A percentile compares a stretch with the other conserved stretches of the same genome.
These are phyloP conservation scores for Nakazawaea populi DNA, from an alignment of 805 yeast genomes.

Conservation along the genomic window DNA sequence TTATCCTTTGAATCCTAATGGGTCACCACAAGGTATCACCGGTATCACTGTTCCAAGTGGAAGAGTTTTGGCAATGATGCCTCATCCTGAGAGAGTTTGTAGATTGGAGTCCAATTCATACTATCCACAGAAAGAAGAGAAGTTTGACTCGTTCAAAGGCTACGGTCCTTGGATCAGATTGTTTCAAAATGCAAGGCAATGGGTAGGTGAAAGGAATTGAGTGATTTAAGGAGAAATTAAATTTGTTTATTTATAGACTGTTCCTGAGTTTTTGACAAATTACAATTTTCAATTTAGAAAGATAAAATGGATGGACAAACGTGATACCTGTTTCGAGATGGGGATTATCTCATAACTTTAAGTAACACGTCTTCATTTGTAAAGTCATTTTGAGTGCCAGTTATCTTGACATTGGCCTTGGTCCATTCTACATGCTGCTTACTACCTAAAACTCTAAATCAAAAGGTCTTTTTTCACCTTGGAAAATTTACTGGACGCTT, in stretches of 20 bases:
- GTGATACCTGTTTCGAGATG: too few species aligned
- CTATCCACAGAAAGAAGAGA: conserved; percentile 60
- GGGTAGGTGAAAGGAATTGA: conserved; percentile 51
- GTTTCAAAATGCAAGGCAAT: conserved; percentile 87
- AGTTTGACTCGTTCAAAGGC: conserved; percentile 57
- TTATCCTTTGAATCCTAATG: conserved; percentile 95
- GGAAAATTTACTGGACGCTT: too few species aligned
- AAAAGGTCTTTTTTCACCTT: too few species aligned
- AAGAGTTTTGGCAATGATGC: conserved; percentile 97
- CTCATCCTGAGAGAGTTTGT: conserved; percentile 95
- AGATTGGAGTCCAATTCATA: conserved; percentile 88
- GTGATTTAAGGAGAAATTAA: neutral
- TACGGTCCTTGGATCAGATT: conserved; percentile 95
- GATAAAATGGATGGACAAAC: too few species aligned
- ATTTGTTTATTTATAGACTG: neutral
- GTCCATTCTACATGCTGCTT: too few species aligned
- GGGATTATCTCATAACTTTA: too few species aligned
- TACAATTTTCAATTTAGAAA: too few species aligned
- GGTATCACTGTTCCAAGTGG: conserved; percentile 90
- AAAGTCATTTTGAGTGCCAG: too few species aligned
- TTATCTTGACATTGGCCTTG: too few species aligned
- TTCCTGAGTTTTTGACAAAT: too few species aligned
- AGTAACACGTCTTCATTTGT: too few species aligned
- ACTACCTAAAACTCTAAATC: too few species aligned
- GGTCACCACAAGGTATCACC: conserved; percentile 88